Evolutionary conservation across 78 protist species (phyloP).

Genomic region (Speleostelium caveatum): DNA sequence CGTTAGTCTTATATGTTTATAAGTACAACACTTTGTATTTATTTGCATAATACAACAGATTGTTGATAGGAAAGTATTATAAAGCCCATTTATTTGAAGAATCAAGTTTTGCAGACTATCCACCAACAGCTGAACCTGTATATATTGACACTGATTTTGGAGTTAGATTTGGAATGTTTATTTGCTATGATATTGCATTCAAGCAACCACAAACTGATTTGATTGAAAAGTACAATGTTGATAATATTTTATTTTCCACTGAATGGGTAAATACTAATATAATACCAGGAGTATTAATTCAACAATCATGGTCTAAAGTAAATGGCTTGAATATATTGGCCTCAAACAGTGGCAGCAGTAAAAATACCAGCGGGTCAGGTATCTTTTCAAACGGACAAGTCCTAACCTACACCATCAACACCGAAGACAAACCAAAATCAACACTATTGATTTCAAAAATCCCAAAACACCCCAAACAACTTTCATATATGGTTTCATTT

Average conservation of each 20-base stretch:
- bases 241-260: background rate
- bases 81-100: constrained; percentile 38
- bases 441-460: constrained; percentile 10
- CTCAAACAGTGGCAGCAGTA: constrained; percentile 9
- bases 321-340: constrained; percentile 19
- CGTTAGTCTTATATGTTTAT: too few relatives aligned
- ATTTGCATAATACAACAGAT: too few relatives aligned
- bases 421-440: background rate
- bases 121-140: constrained; percentile 11
- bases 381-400: constrained; percentile 35
- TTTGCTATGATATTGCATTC: constrained; percentile 37
- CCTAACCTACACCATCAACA: background rate
- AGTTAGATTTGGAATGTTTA: constrained; percentile 58
- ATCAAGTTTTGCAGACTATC: background rate
- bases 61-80: constrained; percentile 29
- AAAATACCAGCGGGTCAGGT: constrained; percentile 15
- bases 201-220: constrained; percentile 28
- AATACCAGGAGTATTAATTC: constrained; percentile 6
- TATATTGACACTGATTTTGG: constrained; percentile 9
- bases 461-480: constrained; percentile 5
- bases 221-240: constrained; percentile 5
- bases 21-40: too few relatives aligned
- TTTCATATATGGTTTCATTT: background rate
- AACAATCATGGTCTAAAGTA: constrained; percentile 35
- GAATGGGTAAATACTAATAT: constrained; percentile 34